These are phyloP conservation scores for Luzula sylvatica DNA, from an alignment of 176 grass and related monocot species.

Conservation along the genomic window DNA sequence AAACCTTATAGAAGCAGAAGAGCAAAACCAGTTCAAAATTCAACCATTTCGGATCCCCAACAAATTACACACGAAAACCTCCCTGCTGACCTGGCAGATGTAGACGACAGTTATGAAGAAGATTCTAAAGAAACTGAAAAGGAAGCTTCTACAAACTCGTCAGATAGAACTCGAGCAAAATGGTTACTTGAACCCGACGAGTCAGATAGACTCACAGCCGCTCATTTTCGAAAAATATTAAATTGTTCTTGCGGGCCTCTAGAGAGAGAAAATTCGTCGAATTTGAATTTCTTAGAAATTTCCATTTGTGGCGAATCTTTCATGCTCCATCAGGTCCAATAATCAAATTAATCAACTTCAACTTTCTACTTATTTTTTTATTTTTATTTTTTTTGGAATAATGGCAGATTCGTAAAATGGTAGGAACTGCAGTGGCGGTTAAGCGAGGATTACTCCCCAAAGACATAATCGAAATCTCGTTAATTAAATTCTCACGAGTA, in stretches of 20 bases:
- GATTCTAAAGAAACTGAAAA: slow-evolving; percentile 17
- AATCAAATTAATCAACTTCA: neutral
- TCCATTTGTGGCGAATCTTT: slow-evolving; percentile 83
- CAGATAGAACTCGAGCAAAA: slow-evolving; percentile 43
- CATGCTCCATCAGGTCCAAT: slow-evolving; percentile 89
- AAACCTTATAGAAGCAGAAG: slow-evolving; percentile 26
- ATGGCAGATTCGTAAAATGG: slow-evolving; percentile 83
- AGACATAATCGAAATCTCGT: slow-evolving; percentile 63
- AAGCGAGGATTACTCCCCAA: slow-evolving; percentile 65
- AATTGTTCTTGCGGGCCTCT: slow-evolving; percentile 54
- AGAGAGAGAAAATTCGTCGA: slow-evolving; percentile 44
- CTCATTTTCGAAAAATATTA: slow-evolving; percentile 85
- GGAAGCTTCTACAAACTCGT: slow-evolving; percentile 20
- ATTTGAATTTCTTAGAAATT: slow-evolving; percentile 65
- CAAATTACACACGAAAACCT: slow-evolving; percentile 12
- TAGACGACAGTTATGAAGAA: slow-evolving; percentile 27
- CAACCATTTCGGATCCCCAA: slow-evolving; percentile 20
- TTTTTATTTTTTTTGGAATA: slow-evolving; percentile 15
- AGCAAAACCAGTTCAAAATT: slow-evolving; percentile 17
- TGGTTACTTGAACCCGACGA: slow-evolving; percentile 91
- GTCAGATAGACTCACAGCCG: slow-evolving; percentile 62
- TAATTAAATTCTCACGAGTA: slow-evolving; percentile 81
- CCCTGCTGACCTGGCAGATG: slow-evolving; percentile 21
- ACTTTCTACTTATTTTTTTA: neutral
- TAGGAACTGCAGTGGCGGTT: slow-evolving; percentile 76